These are phyloP conservation scores for Chlorella sorokiniana DNA, from an alignment of 139 green algal species.

Conservation along the genomic window DNA sequence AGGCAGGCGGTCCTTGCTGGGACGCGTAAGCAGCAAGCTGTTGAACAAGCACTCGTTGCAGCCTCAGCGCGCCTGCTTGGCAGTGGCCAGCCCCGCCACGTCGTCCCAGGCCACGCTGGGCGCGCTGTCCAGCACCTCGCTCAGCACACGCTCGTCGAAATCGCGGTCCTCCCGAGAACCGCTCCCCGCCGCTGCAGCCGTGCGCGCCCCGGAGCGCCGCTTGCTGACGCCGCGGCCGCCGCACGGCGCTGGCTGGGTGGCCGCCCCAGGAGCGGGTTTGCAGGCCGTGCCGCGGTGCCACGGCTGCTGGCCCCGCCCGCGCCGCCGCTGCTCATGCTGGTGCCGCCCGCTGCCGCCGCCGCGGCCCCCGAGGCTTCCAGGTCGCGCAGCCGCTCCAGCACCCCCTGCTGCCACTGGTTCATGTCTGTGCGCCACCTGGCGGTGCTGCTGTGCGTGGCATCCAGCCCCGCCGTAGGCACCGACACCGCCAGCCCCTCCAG, in stretches of 20 bases:
- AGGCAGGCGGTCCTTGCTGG: no score
- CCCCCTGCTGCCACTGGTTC: conserved; percentile 39
- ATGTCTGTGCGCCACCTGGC: conserved; percentile 56
- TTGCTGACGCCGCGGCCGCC: conserved; percentile 2
- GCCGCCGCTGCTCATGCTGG: not conserved
- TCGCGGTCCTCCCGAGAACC: conserved; percentile 7
- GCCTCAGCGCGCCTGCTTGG: conserved; percentile 63
- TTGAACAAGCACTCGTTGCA: no score
- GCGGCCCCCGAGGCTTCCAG: not conserved
- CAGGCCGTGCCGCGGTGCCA: not conserved
- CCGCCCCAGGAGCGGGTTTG: not conserved
- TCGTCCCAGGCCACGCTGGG: conserved; percentile 71
- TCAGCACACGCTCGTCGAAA: conserved; percentile 49
- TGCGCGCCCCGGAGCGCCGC: conserved; percentile 24
- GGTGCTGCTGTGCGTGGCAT: conserved; percentile 50
- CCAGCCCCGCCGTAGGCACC: conserved; percentile 55
- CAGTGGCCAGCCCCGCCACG: conserved; percentile 66
- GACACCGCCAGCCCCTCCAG: conserved; percentile 56
- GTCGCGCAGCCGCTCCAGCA: conserved; percentile 50
- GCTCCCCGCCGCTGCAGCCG: conserved; percentile 50
- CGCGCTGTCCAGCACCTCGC: conserved; percentile 66
- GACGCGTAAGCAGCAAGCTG: no score
- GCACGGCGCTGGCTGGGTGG: not conserved
- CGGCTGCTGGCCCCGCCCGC: not conserved
- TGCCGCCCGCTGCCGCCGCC: not conserved